phyloP scores from a whole-genome alignment of 331 rosid genomes.

The Quercus tomentella region DNA sequence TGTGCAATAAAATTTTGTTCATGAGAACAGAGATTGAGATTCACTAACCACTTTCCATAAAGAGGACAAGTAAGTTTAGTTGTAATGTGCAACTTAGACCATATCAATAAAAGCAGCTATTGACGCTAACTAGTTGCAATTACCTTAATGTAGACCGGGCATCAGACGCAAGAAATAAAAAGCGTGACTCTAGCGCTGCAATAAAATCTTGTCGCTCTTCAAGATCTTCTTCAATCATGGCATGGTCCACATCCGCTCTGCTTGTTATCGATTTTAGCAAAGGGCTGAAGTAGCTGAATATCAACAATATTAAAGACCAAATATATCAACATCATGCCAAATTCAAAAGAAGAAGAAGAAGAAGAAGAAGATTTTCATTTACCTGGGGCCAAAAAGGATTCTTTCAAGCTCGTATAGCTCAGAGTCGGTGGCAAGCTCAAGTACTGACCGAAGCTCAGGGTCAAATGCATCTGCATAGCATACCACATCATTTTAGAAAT shows the following conservation, averaged over 20 bases:
- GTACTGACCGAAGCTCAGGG: slow-evolving; percentile 69
- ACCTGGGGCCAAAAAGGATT: slow-evolving; percentile 89
- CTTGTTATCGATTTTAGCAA: slow-evolving; percentile 69
- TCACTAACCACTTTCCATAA: neutral
- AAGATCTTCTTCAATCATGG: slow-evolving; percentile 74
- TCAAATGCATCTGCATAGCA: slow-evolving; percentile 45
- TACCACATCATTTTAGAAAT: neutral
- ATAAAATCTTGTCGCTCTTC: slow-evolving; percentile 68
- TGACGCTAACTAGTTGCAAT: neutral
- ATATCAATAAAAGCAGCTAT: neutral
- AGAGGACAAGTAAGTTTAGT: neutral
- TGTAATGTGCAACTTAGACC: neutral
- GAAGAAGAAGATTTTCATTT: too few species aligned
- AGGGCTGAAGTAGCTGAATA: slow-evolving; percentile 83
- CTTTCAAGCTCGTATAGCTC: slow-evolving; percentile 71
- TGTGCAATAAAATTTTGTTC: neutral
- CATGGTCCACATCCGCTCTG: slow-evolving; percentile 45
- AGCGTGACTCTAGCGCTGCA: slow-evolving; percentile 67
- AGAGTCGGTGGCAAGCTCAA: slow-evolving; percentile 76
- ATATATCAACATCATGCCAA: neutral
- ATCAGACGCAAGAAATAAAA: slow-evolving; percentile 89
- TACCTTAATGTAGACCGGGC: slow-evolving; percentile 87
- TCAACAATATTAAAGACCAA: neutral
- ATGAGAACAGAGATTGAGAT: neutral
- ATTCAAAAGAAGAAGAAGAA: too few species aligned